Evolutionary conservation across 1,284 basidiomycete genomes (phyloP).

Genomic region (Veloporphyrellus conicus): DNA sequence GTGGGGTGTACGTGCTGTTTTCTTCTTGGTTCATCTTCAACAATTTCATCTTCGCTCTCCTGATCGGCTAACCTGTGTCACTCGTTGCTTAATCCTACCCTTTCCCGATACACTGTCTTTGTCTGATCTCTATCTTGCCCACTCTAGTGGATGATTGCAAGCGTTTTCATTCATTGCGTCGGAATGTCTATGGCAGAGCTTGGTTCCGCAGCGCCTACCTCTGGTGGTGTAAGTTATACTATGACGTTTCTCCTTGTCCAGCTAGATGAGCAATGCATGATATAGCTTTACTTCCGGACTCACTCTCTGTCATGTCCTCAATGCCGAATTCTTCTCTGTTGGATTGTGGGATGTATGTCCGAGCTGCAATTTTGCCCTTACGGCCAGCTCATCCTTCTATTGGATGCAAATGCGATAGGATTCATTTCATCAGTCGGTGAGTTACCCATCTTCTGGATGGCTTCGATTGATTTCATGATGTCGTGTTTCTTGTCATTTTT

Average conservation of each 20-base stretch:
- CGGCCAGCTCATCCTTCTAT: background rate
- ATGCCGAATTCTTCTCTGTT: constrained; percentile 64
- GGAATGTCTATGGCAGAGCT: constrained; percentile 45
- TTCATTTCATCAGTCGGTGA: constrained; percentile 53
- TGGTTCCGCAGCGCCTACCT: constrained; percentile 46
- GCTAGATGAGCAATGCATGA: background rate
- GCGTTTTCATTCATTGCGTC: constrained; percentile 37
- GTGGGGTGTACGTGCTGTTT: constrained; percentile 70
- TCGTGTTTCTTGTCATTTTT: background rate
- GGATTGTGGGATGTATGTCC: constrained; percentile 72
- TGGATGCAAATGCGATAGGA: constrained; percentile 72
- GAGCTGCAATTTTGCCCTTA: background rate
- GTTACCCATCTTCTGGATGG: background rate
- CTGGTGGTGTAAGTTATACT: constrained; percentile 57
- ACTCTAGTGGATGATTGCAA: constrained; percentile 31
- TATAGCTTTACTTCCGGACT: constrained; percentile 74
- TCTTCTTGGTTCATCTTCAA: background rate
- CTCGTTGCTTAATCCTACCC: background rate
- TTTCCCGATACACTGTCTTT: background rate
- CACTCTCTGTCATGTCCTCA: constrained; percentile 61
- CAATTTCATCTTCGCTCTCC: too few relatives aligned
- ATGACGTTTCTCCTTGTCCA: background rate
- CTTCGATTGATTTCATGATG: background rate
- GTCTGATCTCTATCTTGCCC: background rate
- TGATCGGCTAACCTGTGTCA: background rate